These are phyloP conservation scores for Gracilaria vermiculophylla DNA, from an alignment of 23 red algal genomes.

Conservation along the genomic window DNA sequence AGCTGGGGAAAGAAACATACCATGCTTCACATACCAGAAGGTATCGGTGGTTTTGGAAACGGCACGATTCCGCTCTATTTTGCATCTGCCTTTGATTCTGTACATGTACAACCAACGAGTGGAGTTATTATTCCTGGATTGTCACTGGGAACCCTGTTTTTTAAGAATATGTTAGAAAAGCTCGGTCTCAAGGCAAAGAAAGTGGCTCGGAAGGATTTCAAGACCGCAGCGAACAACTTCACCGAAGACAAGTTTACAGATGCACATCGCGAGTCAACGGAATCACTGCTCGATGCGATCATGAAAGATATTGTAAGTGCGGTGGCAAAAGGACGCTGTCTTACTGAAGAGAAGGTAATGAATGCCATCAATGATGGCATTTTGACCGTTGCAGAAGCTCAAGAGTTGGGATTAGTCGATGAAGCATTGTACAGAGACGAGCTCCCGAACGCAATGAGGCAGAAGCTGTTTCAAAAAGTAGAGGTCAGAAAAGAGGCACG, in stretches of 20 bases:
- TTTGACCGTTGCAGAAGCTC: conserved; percentile 49
- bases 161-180: conserved; percentile 64
- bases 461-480: conserved; percentile 18
- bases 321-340: conserved; percentile 36
- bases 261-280: conserved; percentile 56
- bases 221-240: conserved; percentile 73
- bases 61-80: conserved; percentile 71
- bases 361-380: conserved; percentile 56
- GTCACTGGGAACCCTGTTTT: conserved; percentile 60
- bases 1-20: conserved; percentile 56
- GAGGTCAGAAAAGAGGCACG: conserved; percentile 11
- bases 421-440: conserved; percentile 62
- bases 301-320: conserved; percentile 41
- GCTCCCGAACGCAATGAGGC: conserved; percentile 42
- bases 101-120: conserved; percentile 71
- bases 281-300: conserved; percentile 51
- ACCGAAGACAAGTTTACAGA: conserved; percentile 79
- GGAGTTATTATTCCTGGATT: conserved; percentile 49
- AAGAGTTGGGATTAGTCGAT: conserved; percentile 63
- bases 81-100: conserved; percentile 57
- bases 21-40: conserved; percentile 70
- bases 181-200: conserved; percentile 64
- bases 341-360: conserved; percentile 32
- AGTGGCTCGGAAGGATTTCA: conserved; percentile 75
- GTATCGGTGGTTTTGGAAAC: conserved; percentile 47